Conservation (phyloP, 306 rosid genomes). For the Rubus idaeus region DNA sequence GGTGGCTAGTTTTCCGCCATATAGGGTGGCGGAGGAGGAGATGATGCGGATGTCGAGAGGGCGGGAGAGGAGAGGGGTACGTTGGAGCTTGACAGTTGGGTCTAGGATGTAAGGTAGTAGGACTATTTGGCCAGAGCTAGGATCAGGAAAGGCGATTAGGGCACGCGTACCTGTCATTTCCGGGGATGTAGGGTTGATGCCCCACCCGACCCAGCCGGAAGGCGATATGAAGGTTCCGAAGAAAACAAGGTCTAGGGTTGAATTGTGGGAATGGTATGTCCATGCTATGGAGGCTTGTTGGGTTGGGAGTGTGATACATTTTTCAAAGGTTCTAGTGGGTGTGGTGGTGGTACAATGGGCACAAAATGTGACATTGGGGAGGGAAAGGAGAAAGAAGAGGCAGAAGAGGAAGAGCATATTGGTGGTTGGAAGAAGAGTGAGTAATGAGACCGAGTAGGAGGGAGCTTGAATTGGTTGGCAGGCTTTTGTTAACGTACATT, state of each 20-base stretch:
- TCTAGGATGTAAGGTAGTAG: slow-evolving; percentile 74
- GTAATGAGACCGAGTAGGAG: slow-evolving; percentile 10
- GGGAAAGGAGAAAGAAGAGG: slow-evolving; percentile 26
- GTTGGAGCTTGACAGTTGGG: slow-evolving; percentile 77
- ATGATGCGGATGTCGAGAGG: slow-evolving; percentile 72
- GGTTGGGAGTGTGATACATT: slow-evolving; percentile 82
- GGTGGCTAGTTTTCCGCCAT: slow-evolving; percentile 77
- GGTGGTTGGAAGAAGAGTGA: slow-evolving; percentile 17
- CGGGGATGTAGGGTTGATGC: slow-evolving; percentile 70
- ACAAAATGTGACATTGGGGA: slow-evolving; percentile 40
- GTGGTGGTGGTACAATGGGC: slow-evolving; percentile 72
- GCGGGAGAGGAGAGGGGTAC: slow-evolving; percentile 71
- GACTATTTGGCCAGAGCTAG: slow-evolving; percentile 73
- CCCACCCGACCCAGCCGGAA: slow-evolving; percentile 97
- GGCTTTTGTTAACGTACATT: slow-evolving; percentile 33
- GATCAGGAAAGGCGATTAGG: slow-evolving; percentile 77
- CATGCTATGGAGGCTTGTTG: slow-evolving; percentile 96
- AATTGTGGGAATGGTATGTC: slow-evolving; percentile 76
- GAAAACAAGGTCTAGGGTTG: slow-evolving; percentile 77
- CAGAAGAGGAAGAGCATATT: slow-evolving; percentile 41
- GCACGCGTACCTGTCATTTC: slow-evolving; percentile 90
- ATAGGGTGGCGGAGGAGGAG: slow-evolving; percentile 66
- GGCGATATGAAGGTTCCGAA: slow-evolving; percentile 92
- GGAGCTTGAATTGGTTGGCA: slow-evolving; percentile 18
- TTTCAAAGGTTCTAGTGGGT: slow-evolving; percentile 54